Evolutionary conservation across 371 early-diverging fungal genomes (phyloP), one percentile per base, ranked within the genome.

Genomic region (Thermomucor indicae-seudaticae): DNA sequence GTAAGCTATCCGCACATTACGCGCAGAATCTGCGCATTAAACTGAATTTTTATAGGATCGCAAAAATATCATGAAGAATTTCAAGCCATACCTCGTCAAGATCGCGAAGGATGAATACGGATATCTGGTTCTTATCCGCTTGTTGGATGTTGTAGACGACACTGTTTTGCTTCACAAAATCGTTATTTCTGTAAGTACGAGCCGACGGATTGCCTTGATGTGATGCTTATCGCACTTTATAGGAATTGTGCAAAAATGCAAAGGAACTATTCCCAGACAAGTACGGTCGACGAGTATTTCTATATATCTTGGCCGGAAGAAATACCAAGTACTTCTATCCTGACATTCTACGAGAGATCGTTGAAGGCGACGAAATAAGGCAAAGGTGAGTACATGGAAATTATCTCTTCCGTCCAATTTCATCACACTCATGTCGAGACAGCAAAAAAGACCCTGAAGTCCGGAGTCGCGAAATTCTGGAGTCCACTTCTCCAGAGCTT

Each of bases 141-240:
- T 86, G 41, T 81, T 96, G 60, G 95, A 94, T 64, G 86, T 85
- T 34, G 83, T 93, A 29, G 97, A 97, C 70, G 97, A 97, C 74
- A 97, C 96, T 10, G 92, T 92, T n/a, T 65, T 93, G 39, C 70
- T 92, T 41, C 63, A 67, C 49, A 94, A 93, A 64, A 70, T 84
- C 17, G 75, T 95, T 43, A 49, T 95, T 40, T 69, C 73, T 31
- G 90, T 78, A 58, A 47, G 46, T 24, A 19, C 5, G 19, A 28
- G 32, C 23, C 12, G 10, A 41, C 22, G 12, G 19, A 14, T 48
- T 39, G 23, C 24, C 11, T 45, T 14, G 3, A 45, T 24, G 12
- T 25, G 2, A 31, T 25, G 39, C 7, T 44, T 12, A 16, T 24
- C 25, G 8, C 17, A 11, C 11, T 28, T 17, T 31, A 34, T 54